Evolutionary conservation across 2,329 filamentous ascomycete genomes (phyloP), one percentile per base, ranked within the genome.

Genomic region (Torrubiella hemipterigena): DNA sequence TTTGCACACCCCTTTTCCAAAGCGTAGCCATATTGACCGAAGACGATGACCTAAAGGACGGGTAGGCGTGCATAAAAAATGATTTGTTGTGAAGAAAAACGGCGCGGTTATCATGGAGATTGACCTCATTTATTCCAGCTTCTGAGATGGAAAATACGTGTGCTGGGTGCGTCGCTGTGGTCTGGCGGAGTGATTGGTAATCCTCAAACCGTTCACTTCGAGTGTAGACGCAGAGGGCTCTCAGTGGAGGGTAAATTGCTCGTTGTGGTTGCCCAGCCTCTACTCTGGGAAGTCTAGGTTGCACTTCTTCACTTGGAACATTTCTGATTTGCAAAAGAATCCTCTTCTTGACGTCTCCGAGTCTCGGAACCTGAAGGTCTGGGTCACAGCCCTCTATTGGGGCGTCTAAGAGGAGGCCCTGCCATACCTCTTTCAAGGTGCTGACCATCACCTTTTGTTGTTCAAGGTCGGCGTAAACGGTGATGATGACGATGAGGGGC

Each of bases 1-100:
- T 96, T 54, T 98, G 91, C 14, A 95, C 87, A 17, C 91, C 91
- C 32, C 83, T 77, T 30, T 86, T 77, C 91, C 91, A 98, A 51
- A 86, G 93, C 26, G 75, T n/a, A n/a, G n/a, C n/a, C n/a, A n/a
- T n/a, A n/a, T n/a, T n/a, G n/a, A n/a, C n/a, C n/a, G n/a, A n/a
- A n/a, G n/a, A n/a, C n/a, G n/a, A n/a, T n/a, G n/a, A n/a, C n/a
- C n/a, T n/a, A n/a, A n/a, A n/a, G n/a, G n/a, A n/a, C 5, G 91
- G 91, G 50, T 95, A 98, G 8, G 93, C 85, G 20, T 91, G 78
- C 73, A 95, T 94, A 42, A 95, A 72, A 53, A 79, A 86, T 32
- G 73, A 69, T 44, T 82, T 78, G 56, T 98, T 98, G 61, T 98
- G 91, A 29, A 73, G 68, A 45, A 93, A 85, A 26, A 98, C 73